These are phyloP conservation scores for Aspergillus ibericus DNA, from an alignment of 2,329 filamentous ascomycete genomes.

Conservation along the genomic window DNA sequence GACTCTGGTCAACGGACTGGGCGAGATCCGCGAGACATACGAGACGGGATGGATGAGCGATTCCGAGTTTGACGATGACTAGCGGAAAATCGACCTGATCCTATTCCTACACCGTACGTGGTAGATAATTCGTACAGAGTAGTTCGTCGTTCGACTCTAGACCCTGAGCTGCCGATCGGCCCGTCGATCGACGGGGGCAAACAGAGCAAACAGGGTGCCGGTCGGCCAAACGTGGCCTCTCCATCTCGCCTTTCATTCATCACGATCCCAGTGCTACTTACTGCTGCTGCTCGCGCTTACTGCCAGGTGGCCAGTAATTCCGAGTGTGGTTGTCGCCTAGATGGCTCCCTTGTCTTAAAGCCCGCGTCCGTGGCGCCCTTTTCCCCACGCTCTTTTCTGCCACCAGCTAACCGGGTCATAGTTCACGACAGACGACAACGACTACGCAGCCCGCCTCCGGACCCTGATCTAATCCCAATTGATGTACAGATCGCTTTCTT, in stretches of 20 bases:
- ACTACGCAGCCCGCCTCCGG: background rate
- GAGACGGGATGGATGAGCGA: slow-evolving; percentile 83
- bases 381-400: background rate
- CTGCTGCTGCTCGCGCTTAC: slow-evolving; percentile 20
- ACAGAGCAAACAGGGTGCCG: slow-evolving; percentile 18
- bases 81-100: background rate
- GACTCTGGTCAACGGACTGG: slow-evolving; percentile 74
- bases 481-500: background rate
- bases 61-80: slow-evolving; percentile 47
- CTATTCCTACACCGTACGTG: background rate
- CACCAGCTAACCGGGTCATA: slow-evolving; percentile 9
- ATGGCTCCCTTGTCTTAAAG: slow-evolving; percentile 27
- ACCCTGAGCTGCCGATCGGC: slow-evolving; percentile 4
- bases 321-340: slow-evolving; percentile 24
- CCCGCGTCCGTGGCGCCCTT: background rate
- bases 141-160: background rate
- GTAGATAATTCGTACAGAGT: background rate
- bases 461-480: background rate
- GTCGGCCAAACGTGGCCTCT: slow-evolving; percentile 27
- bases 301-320: slow-evolving; percentile 36
- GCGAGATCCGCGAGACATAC: slow-evolving; percentile 83
- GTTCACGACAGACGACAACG: slow-evolving; percentile 6
- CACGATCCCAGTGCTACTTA: background rate
- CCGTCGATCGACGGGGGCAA: slow-evolving; percentile 10
- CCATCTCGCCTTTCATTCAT: slow-evolving; percentile 14